A percentile compares a stretch with the other conserved stretches of the same genome.
These are phyloP conservation scores for Sphaerulina populicola DNA, from an alignment of 2,329 filamentous ascomycete genomes.

Conservation along the genomic window DNA sequence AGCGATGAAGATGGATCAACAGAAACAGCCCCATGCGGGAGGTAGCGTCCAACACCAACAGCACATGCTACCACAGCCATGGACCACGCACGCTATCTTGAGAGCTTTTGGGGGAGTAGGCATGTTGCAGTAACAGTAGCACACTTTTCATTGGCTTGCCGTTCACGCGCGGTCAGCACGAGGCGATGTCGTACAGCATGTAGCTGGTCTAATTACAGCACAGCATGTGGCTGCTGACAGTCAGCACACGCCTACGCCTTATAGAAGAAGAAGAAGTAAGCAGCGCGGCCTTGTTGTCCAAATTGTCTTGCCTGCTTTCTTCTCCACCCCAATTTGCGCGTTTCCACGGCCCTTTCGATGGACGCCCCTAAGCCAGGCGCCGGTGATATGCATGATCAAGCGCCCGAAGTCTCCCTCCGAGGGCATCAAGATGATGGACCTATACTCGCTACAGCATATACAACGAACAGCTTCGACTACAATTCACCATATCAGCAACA, in stretches of 20 bases:
- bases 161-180: slow-evolving; percentile 5
- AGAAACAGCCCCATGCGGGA: neutral
- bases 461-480: slow-evolving; percentile 2
- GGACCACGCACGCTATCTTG: neutral
- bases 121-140: neutral
- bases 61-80: neutral
- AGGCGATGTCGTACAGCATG: slow-evolving; percentile 3
- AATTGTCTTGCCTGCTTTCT: neutral
- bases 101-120: neutral
- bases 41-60: neutral
- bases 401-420: slow-evolving; percentile 8
- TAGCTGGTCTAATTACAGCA: neutral
- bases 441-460: neutral
- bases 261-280: neutral
- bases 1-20: neutral
- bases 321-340: neutral
- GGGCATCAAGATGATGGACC: slow-evolving; percentile 4
- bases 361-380: neutral
- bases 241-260: neutral
- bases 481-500: neutral
- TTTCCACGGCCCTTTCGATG: neutral
- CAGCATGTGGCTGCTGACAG: neutral
- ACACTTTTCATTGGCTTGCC: neutral
- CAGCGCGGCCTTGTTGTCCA: neutral
- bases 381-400: neutral